A percentile compares a stretch with the other conserved stretches of the same genome.
phyloP scores from a whole-genome alignment of 108 stramenopile genomes.

The Seminavis robusta region DNA sequence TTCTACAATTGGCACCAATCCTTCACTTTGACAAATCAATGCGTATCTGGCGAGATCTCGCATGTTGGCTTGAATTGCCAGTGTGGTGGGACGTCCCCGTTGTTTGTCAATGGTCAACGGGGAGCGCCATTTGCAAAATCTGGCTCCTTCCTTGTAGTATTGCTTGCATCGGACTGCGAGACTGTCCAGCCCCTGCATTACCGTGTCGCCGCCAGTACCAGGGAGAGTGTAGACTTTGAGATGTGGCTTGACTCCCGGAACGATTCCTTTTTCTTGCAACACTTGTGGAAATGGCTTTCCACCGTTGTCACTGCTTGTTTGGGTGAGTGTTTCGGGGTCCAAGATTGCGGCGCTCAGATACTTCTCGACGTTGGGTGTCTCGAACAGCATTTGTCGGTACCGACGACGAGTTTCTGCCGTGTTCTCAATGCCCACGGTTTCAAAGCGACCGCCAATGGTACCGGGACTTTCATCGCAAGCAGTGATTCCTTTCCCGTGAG shows the following conservation, averaged over 20 bases:
- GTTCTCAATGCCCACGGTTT: constrained; percentile 73
- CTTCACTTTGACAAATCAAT: constrained; percentile 85
- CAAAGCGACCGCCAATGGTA: constrained; percentile 82
- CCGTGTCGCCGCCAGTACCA: constrained; percentile 83
- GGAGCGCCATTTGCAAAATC: constrained; percentile 90
- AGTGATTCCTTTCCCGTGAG: constrained; percentile 57
- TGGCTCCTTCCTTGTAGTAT: constrained; percentile 85
- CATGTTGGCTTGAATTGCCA: constrained; percentile 78
- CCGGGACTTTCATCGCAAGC: constrained; percentile 86
- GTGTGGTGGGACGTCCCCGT: constrained; percentile 65
- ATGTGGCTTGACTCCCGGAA: constrained; percentile 86
- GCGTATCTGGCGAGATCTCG: constrained; percentile 88
- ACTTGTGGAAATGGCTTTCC: constrained; percentile 82
- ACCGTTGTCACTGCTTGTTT: constrained; percentile 49
- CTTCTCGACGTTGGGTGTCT: constrained; percentile 59
- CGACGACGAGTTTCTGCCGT: constrained; percentile 78
- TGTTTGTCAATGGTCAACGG: constrained; percentile 53
- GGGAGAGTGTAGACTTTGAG: constrained; percentile 71
- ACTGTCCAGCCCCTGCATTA: constrained; percentile 86
- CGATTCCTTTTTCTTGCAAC: constrained; percentile 64
- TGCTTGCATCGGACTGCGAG: constrained; percentile 76
- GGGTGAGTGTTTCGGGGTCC: constrained; percentile 91
- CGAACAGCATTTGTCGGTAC: constrained; percentile 87
- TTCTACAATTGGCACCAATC: constrained; percentile 93
- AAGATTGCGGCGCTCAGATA: constrained; percentile 86